Percentiles rank a stretch among this genome's conserved stretches.
Evolutionary conservation across 1,139 yeast species (phyloP).

Genomic region (Candida sp.): DNA sequence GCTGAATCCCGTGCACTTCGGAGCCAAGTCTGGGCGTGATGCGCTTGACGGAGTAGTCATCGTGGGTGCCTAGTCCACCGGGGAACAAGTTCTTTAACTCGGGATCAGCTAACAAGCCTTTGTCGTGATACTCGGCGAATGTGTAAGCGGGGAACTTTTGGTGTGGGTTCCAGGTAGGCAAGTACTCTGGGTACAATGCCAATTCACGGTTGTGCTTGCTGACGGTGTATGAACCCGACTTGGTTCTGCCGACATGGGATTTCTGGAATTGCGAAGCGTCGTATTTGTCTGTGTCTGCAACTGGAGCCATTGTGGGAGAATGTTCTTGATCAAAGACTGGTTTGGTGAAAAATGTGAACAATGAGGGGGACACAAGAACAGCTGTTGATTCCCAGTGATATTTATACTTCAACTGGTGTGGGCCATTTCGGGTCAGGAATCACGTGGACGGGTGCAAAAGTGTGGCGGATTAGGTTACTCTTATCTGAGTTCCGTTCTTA

Average conservation of each 20-base stretch:
- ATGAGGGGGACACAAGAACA: not conserved
- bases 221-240: slow-evolving; percentile 29
- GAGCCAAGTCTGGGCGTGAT: slow-evolving; percentile 31
- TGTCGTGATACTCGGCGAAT: slow-evolving; percentile 25
- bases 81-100: slow-evolving; percentile 21
- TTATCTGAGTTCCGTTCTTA: not conserved
- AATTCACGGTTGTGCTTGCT: slow-evolving; percentile 22
- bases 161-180: slow-evolving; percentile 34
- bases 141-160: slow-evolving; percentile 27
- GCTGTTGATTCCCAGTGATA: not conserved
- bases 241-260: slow-evolving; percentile 26
- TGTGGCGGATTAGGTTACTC: not conserved
- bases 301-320: slow-evolving; percentile 16
- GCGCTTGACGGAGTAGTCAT: slow-evolving; percentile 14
- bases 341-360: not conserved
- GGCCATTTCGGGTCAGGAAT: not conserved
- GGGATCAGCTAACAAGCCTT: slow-evolving; percentile 24
- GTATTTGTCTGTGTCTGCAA: slow-evolving; percentile 21
- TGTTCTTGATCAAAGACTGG: not conserved
- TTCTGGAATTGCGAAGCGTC: slow-evolving; percentile 34
- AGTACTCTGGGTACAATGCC: slow-evolving; percentile 25
- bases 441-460: slow-evolving; percentile 3
- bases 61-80: not conserved
- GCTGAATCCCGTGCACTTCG: slow-evolving; percentile 28
- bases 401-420: not conserved